Base-by-base conservation (phyloP, 192 early-diverging fungal genomes). In the Chytriomyces sp. region DNA sequence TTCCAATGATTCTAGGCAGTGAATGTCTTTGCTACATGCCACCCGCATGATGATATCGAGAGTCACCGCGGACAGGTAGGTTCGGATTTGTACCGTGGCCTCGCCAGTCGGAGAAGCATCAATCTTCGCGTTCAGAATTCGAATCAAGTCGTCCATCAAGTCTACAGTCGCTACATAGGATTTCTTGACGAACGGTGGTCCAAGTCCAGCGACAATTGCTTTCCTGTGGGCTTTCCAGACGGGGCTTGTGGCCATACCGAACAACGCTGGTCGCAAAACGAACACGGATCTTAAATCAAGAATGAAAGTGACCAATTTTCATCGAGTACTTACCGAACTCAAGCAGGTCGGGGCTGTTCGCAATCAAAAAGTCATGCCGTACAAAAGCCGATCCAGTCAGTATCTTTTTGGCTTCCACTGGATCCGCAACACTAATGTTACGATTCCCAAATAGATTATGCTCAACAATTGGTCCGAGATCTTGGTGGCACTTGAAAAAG, bases 341-440 rank as follows among this genome's bases (percentile, higher is more conserved):
- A 49, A 72, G 3, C 0, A 85, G 19, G 40, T 70, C 83, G 5
- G 4, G 52, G 30, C 52, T 53, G 25, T 49, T 64, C 3, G 22
- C 31, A 19, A 68, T 17, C 4, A 77, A 34, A 25, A 30, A 32
- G 5, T 70, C 64, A 28, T 17, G 25, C 5, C 74, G 22, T 22
- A 32, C 40, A 63, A 75, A 73, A 52, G 57, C 39, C 7, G 64
- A 30, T 31, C 53, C 33, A 4, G 65, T 37, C 52, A 68, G 37
- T 38, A 68, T 68, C 14, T 28, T 28, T 22, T 55, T 52, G 52
- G n/a, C n/a, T 6, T 14, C 17, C 5, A 31, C 65, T n/a, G 65
- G 52, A 68, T 68, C 65, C 26, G 31, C 10, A 55, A 68, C 65
- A 28, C 10, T 14, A 34, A 37, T 17, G 4, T 34, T 12, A 25